phyloP scores from a whole-genome alignment of 2,329 filamentous ascomycete species.

The Aspergillus amoenus region DNA sequence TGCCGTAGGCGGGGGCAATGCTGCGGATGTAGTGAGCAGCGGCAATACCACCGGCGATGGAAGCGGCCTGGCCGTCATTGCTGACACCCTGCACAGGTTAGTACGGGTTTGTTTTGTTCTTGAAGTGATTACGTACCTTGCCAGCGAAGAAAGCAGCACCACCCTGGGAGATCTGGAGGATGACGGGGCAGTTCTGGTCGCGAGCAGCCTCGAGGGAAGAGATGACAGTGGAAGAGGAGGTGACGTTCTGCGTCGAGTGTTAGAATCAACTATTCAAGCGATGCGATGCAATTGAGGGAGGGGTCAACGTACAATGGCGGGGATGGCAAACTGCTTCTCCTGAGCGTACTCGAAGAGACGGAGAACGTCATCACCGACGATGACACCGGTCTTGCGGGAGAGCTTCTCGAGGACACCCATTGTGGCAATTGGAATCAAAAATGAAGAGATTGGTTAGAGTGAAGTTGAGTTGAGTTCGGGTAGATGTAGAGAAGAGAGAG shows the following conservation, averaged over 20 bases:
- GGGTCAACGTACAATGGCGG: constrained; percentile 64
- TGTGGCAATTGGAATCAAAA: constrained; percentile 21
- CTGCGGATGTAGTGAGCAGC: constrained; percentile 91
- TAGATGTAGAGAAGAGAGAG: constrained; percentile 10
- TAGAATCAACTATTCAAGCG: neutral
- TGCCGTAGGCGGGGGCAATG: constrained; percentile 80
- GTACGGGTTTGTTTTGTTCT: neutral
- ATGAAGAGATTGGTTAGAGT: neutral
- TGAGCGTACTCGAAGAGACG: constrained; percentile 86
- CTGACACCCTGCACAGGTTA: constrained; percentile 60
- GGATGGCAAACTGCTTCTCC: constrained; percentile 84
- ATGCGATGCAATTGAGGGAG: neutral
- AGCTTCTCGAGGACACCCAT: constrained; percentile 56
- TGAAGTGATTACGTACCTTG: constrained; percentile 56
- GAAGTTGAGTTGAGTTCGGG: constrained; percentile 1
- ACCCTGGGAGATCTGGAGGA: constrained; percentile 91
- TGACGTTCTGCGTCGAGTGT: constrained; percentile 67
- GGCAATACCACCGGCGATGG: constrained; percentile 82
- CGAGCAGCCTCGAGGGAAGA: constrained; percentile 91
- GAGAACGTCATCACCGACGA: constrained; percentile 66
- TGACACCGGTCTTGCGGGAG: constrained; percentile 64
- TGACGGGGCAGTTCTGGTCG: constrained; percentile 85
- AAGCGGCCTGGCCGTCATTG: constrained; percentile 82
- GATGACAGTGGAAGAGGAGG: constrained; percentile 84
- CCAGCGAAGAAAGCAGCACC: constrained; percentile 91